Evolutionary conservation across 2,329 filamentous ascomycete species (phyloP).

Genomic region (Epichloe bromicola): DNA sequence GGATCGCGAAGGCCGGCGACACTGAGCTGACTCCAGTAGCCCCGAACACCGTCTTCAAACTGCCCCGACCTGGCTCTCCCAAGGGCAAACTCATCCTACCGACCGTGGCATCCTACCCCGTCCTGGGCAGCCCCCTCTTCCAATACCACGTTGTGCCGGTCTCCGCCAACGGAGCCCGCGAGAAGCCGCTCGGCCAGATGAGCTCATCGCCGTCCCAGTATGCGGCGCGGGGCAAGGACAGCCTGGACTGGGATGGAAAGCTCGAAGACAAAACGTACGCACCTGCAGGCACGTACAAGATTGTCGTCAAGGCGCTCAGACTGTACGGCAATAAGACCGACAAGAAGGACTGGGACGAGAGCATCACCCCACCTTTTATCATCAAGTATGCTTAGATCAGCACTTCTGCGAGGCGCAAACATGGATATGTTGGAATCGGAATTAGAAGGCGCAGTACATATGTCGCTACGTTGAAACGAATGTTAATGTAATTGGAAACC

Average conservation of each 20-base stretch:
- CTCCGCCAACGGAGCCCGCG: too few relatives aligned
- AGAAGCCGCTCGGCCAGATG: neutral
- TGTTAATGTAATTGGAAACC: too few relatives aligned
- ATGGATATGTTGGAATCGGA: too few relatives aligned
- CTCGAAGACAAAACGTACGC: slow-evolving; percentile 27
- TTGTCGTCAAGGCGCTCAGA: slow-evolving; percentile 28
- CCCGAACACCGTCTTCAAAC: neutral
- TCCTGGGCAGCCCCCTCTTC: too few relatives aligned
- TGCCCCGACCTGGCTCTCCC: neutral
- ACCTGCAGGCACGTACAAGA: slow-evolving; percentile 28
- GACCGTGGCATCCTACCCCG: too few relatives aligned
- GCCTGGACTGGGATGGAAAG: slow-evolving; percentile 24
- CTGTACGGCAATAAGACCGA: slow-evolving; percentile 28
- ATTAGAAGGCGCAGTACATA: too few relatives aligned
- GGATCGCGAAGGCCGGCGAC: neutral
- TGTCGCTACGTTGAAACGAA: too few relatives aligned
- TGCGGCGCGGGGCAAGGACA: neutral
- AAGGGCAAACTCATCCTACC: too few relatives aligned
- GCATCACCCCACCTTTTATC: neutral
- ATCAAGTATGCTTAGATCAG: neutral
- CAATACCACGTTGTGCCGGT: too few relatives aligned
- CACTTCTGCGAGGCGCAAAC: too few relatives aligned
- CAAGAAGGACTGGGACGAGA: slow-evolving; percentile 25
- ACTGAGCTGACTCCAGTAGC: neutral
- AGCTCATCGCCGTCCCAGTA: neutral